A percentile compares a stretch with the other conserved stretches of the same genome.
These are phyloP conservation scores for Lepidium aucheri DNA, from an alignment of 345 rosid genomes.

Conservation along the genomic window DNA sequence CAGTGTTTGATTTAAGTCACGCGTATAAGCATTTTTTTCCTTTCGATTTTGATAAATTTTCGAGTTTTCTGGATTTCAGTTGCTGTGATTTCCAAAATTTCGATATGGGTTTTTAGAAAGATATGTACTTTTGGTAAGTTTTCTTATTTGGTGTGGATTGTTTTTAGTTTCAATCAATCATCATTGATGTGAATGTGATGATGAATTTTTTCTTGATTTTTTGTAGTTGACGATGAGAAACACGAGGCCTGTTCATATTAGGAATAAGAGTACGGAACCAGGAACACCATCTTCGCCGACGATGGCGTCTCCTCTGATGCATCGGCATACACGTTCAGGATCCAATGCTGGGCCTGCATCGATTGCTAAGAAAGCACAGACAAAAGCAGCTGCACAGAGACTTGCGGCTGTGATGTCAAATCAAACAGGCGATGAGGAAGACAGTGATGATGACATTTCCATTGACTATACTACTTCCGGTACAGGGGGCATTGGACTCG, in stretches of 20 bases:
- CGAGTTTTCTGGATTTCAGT: neutral
- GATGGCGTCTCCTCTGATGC: slow-evolving; percentile 31
- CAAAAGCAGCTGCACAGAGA: slow-evolving; percentile 87
- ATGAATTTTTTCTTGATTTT: neutral
- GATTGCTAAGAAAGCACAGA: slow-evolving; percentile 58
- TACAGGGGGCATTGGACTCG: slow-evolving; percentile 47
- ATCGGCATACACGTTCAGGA: slow-evolving; percentile 58
- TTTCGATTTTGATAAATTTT: neutral
- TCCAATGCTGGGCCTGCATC: slow-evolving; percentile 33
- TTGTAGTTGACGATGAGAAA: slow-evolving; percentile 42
- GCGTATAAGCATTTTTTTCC: neutral
- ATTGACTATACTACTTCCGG: slow-evolving; percentile 27
- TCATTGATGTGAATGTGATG: neutral
- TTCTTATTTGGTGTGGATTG: neutral
- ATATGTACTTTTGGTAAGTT: neutral
- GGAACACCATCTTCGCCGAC: slow-evolving; percentile 40
- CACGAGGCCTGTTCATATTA: slow-evolving; percentile 30
- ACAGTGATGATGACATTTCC: slow-evolving; percentile 45
- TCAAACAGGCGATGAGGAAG: slow-evolving; percentile 40
- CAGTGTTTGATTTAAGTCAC: neutral
- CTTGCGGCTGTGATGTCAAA: slow-evolving; percentile 74
- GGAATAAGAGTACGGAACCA: slow-evolving; percentile 44
- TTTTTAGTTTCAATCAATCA: neutral
- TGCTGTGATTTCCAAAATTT: neutral
- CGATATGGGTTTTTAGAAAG: neutral